Evolutionary conservation across 441 rosid species (phyloP).

Genomic region (Corymbia calophylla): DNA sequence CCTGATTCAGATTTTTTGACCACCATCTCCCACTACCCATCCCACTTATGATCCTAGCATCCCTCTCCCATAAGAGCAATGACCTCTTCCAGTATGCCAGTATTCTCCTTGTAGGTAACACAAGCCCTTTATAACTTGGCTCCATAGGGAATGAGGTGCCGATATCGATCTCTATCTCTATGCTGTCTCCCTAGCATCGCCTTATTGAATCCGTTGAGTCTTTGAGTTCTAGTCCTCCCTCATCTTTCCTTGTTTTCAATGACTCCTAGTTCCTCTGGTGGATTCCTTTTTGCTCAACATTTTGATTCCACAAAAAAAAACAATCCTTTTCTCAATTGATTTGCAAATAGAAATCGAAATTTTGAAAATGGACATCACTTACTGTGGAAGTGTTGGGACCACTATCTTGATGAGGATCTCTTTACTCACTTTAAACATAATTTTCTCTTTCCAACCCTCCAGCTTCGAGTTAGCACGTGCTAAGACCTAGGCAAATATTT

Average conservation of each 20-base stretch:
- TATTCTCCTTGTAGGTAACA: rapidly evolving
- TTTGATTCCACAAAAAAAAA: background rate
- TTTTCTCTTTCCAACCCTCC: background rate
- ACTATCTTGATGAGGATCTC: background rate
- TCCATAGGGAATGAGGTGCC: background rate
- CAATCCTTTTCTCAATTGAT: no score
- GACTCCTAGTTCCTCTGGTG: background rate
- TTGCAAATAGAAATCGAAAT: background rate
- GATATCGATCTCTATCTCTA: background rate
- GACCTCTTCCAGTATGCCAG: background rate
- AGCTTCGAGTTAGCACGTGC: background rate
- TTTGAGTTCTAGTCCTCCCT: background rate
- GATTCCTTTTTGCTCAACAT: background rate
- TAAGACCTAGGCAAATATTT: background rate
- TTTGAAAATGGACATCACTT: background rate
- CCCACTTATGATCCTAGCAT: background rate
- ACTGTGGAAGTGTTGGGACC: background rate
- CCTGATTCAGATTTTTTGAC: rapidly evolving
- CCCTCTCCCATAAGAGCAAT: background rate
- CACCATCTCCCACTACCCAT: background rate
- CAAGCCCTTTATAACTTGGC: background rate
- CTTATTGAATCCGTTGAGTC: background rate
- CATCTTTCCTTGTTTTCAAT: background rate
- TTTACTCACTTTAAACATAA: background rate
- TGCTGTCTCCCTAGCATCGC: background rate